These are phyloP conservation scores for Fusarium sp. DNA, from an alignment of 2,329 filamentous ascomycete species.

Conservation along the genomic window DNA sequence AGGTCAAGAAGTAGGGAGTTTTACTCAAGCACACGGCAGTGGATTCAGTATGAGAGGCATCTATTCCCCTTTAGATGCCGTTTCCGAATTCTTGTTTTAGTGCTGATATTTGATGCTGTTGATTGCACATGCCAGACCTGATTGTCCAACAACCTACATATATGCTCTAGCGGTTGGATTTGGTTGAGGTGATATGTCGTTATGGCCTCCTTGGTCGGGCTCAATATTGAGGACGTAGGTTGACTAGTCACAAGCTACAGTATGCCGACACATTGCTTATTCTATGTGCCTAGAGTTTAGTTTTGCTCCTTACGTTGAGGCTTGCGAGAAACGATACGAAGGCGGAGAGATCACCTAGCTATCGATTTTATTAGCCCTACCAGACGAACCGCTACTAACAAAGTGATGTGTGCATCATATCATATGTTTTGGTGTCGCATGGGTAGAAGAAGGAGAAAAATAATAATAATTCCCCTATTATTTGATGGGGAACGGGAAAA, in stretches of 20 bases:
- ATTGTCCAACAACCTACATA: background rate
- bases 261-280: slow-evolving; percentile 7
- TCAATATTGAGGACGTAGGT: slow-evolving; percentile 5
- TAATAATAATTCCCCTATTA: slow-evolving; percentile 14
- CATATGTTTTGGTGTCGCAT: background rate
- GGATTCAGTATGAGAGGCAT: slow-evolving; percentile 9
- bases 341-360: background rate
- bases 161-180: background rate
- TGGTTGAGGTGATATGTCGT: slow-evolving; percentile 3
- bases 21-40: background rate
- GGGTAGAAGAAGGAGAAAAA: background rate
- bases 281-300: background rate
- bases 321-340: background rate
- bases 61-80: slow-evolving; percentile 18
- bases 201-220: background rate
- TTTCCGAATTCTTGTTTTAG: slow-evolving; percentile 40
- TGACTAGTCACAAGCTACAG: slow-evolving; percentile 8
- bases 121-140: background rate
- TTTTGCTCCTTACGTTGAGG: background rate
- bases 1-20: slow-evolving; percentile 14
- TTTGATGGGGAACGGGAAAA: background rate
- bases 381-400: background rate
- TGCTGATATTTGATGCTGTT: background rate
- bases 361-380: background rate
- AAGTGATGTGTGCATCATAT: background rate